Base-by-base conservation (phyloP, 768 basidiomycete species). In the Amanita muscaria region DNA sequence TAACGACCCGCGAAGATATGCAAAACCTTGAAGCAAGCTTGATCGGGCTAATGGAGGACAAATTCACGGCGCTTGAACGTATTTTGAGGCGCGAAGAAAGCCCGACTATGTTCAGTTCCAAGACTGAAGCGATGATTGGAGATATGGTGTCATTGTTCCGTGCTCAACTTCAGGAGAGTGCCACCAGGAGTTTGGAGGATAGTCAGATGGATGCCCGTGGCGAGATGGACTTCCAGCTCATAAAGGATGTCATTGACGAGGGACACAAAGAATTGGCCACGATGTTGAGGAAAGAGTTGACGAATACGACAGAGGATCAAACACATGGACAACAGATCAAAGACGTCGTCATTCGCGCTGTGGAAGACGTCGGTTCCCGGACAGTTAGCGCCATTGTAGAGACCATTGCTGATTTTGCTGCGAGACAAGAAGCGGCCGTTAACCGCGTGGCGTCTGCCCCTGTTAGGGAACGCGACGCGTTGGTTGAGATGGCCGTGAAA, bases 221-320 rank as follows among this genome's bases (percentile, higher is more conserved):
- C 15, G 86, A 89, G 51, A 62, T 88, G 19, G 87, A 89, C 61
- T 78, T 87, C 57, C 81, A 87, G 55, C 64, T 86, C 49, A 72
- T 90, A 56, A 81, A 74, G 54, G 77, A 78, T 48, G 66, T 79
- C 29, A 66, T 90, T 16, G 76, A 85, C 50, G 74, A 83, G 52
- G 76, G 78, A 10, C 79, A 86, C 27, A 67, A 73, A 30, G 77
- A 84, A 47, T 61, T 79, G n/a, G 62, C 79, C 1, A 63, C 69
- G 2, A 53, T 72, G 11, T 57, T 91, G 44, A 77, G 76, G 56
- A 71, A 63, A 8, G 83, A 88, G 52, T 60, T 88, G n/a, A 66
- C 65, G 15, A 66, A 70, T 21, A 55, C 79, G 15, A 49, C 74
- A 40, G 67, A 70, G 43, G 68, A 64, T n/a, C 56, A 69, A n/a